Base-by-base conservation (phyloP, 768 basidiomycete genomes). In the Russula olivacea region DNA sequence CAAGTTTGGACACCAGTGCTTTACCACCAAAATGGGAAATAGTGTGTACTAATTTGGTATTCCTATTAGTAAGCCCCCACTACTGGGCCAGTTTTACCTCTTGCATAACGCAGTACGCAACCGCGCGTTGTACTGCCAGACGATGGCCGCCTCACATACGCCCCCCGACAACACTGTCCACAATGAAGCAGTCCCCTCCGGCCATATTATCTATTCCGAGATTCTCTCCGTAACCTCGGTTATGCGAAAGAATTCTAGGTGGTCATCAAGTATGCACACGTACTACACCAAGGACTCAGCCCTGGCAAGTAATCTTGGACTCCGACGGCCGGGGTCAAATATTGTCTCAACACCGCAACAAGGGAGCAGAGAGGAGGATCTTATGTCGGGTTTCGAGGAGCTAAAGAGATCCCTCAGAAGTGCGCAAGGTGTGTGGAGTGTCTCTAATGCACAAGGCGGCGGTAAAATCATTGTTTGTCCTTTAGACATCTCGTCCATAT, bases 161-260 rank as follows among this genome's bases (percentile, higher is more conserved):
- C 14, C 59, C n/a, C 12, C 47, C 49, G 21, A 40, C 21, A 38
- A 55, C 55, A 34, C 34, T 17, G 45, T 55, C 14, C 34, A 32
- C 30, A 49, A 58, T 25, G 66, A 49, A 36, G 43, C 47, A 0
- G 79, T 84, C 59, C 82, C 87, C n/a, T 74, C 78, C 52, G 86
- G 86, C 62, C 89, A 93, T 81, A 82, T 97, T 48, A 74, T 98
- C 38, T 84, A 90, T 65, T 88, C 93, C 48, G 94, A 98, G 78
- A 89, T 98, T 64, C 81, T 94, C 55, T 80, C 91, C 19, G 91
- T 98, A 68, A 97, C 93, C 40, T 89, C 91, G 2, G 82, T 85
- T 21, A 98, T 99, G 95, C 90, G 96, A 74, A 93, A 94, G 79
- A 98, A 98, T 76, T 93, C 95, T 51, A 85, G 97, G 49, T 98